phyloP scores from a whole-genome alignment of 805 yeast genomes.

The Wickerhamiella kurtzmanii region DNA sequence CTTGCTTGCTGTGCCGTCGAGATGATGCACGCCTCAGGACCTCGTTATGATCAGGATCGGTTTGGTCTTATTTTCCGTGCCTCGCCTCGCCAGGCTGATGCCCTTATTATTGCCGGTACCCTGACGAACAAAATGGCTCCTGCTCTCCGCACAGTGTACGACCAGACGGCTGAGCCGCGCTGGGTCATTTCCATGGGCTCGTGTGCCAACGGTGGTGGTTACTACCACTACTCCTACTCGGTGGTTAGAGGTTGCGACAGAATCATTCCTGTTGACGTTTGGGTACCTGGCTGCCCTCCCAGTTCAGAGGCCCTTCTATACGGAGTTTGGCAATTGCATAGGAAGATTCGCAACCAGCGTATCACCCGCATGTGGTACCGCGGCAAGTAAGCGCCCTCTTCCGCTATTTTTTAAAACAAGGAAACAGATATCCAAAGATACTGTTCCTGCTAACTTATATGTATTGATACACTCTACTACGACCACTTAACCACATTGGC shows the following conservation, averaged over 20 bases:
- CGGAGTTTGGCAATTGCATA: conserved; percentile 78
- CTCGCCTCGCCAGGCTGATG: conserved; percentile 84
- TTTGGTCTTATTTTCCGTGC: conserved; percentile 88
- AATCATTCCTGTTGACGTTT: conserved; percentile 75
- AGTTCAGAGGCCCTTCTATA: conserved; percentile 84
- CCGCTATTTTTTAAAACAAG: no score
- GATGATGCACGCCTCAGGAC: conserved; percentile 89
- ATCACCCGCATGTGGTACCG: conserved; percentile 82
- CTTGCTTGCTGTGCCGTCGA: conserved; percentile 90
- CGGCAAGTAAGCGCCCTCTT: conserved; percentile 24
- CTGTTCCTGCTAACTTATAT: neutral
- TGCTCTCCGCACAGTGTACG: conserved; percentile 81
- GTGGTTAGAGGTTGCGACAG: conserved; percentile 87
- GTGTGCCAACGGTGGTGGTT: conserved; percentile 90
- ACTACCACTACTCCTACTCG: conserved; percentile 77
- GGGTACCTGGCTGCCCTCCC: conserved; percentile 91
- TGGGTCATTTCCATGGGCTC: conserved; percentile 94
- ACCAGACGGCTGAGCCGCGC: conserved; percentile 89
- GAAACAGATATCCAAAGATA: neutral
- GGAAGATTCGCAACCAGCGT: conserved; percentile 74
- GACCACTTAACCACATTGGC: no score
- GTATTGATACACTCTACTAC: neutral
- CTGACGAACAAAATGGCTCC: conserved; percentile 90
- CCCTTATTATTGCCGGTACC: conserved; percentile 86
- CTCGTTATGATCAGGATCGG: conserved; percentile 85